Conservation (phyloP, 192 early-diverging fungal genomes). For the Podila verticillata region DNA sequence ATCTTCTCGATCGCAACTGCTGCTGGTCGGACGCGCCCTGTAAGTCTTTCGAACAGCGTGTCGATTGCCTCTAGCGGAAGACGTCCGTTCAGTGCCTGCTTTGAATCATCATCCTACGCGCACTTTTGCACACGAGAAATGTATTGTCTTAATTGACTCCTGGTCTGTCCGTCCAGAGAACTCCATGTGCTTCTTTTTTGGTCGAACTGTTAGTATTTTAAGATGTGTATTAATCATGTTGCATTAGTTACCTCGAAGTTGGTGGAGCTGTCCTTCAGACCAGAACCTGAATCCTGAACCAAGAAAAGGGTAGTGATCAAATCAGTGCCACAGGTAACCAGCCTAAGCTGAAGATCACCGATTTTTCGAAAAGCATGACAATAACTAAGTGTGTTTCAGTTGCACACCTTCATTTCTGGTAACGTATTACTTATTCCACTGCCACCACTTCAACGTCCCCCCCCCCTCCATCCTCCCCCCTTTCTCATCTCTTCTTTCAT, state of each 20-base stretch:
- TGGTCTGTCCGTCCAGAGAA: constrained; percentile 1
- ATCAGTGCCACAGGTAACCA: constrained; percentile 9
- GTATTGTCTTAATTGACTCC: constrained; percentile 13
- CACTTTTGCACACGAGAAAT: neutral
- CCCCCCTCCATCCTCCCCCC: no score
- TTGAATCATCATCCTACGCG: constrained; percentile 3
- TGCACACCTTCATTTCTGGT: no score
- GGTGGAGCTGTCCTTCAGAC: constrained; percentile 26
- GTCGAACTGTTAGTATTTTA: no score
- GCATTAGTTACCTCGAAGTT: no score
- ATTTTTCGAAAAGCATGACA: constrained; percentile 28
- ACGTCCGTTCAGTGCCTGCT: neutral
- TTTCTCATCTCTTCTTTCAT: no score
- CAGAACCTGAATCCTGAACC: constrained; percentile 32
- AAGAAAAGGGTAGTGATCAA: constrained; percentile 21
- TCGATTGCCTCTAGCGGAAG: constrained; percentile 2
- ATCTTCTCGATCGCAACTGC: constrained; percentile 2
- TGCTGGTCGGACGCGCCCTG: neutral
- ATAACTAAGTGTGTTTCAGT: no score
- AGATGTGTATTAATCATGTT: no score
- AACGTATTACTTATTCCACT: no score
- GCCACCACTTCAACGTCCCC: no score
- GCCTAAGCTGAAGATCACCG: constrained; percentile 8
- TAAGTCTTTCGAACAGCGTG: constrained; percentile 3
- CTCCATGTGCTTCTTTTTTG: no score